These are phyloP conservation scores for Tuber aestivum DNA, from an alignment of 495 filamentous ascomycete genomes.

Conservation along the genomic window DNA sequence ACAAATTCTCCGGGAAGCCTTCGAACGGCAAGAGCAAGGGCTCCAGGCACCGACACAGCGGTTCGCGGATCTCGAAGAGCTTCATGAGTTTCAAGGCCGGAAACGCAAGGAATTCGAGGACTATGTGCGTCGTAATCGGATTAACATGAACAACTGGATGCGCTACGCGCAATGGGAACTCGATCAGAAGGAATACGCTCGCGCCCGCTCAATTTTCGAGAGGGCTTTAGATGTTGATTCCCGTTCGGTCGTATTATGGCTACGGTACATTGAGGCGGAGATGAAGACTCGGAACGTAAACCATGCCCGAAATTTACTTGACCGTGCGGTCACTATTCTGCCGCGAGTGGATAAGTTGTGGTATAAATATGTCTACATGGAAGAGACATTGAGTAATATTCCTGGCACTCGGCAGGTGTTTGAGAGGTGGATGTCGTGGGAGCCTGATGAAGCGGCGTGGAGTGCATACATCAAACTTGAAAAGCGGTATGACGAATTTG, in stretches of 20 bases:
- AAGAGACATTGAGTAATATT: constrained; percentile 91
- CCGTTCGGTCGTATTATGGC: constrained; percentile 70
- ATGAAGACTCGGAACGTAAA: constrained; percentile 97
- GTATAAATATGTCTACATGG: constrained; percentile 99
- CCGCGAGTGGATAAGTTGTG: constrained; percentile 91
- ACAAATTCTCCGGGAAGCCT: constrained; percentile 94
- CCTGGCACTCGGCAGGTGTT: constrained; percentile 90
- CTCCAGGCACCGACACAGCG: constrained; percentile 87
- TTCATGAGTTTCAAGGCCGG: constrained; percentile 93
- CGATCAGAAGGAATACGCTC: constrained; percentile 96
- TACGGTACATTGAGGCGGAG: constrained; percentile 91
- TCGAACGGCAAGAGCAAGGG: constrained; percentile 88
- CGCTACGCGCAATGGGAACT: constrained; percentile 96
- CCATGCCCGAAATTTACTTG: constrained; percentile 88
- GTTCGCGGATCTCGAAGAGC: constrained; percentile 93
- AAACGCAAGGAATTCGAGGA: constrained; percentile 96
- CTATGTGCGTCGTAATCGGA: constrained; percentile 88
- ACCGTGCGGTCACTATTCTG: constrained; percentile 87
- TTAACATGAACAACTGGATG: constrained; percentile 99
- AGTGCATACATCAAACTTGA: constrained; percentile 92
- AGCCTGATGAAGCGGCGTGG: constrained; percentile 94
- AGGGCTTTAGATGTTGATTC: constrained; percentile 87
- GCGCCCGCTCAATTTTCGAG: constrained; percentile 94
- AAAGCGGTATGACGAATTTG: constrained; percentile 86
- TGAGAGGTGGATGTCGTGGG: constrained; percentile 97